These are phyloP conservation scores for Verticillium dahliae DNA, from an alignment of 2,329 filamentous ascomycete genomes.

Conservation along the genomic window DNA sequence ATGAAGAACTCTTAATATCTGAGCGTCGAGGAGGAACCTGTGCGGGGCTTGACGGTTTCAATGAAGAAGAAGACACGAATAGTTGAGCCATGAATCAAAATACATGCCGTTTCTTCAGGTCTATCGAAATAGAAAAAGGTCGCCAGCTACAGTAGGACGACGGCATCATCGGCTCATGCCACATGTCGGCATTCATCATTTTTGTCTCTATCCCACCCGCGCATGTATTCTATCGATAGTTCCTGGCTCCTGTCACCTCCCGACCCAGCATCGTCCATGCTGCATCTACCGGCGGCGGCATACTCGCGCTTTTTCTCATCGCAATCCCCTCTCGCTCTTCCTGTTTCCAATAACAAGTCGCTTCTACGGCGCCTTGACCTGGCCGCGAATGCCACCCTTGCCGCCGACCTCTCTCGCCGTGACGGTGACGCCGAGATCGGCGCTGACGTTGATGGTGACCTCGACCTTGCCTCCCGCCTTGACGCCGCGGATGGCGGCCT, in stretches of 20 bases:
- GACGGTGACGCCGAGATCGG: slow-evolving; percentile 72
- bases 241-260: too few species aligned
- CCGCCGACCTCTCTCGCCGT: slow-evolving; percentile 80
- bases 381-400: slow-evolving; percentile 75
- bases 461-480: slow-evolving; percentile 90
- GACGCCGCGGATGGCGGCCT: slow-evolving; percentile 75
- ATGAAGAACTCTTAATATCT: too few species aligned
- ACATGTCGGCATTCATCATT: background rate
- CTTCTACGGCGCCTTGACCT: slow-evolving; percentile 23
- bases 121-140: background rate
- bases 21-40: too few species aligned
- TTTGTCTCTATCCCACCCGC: background rate
- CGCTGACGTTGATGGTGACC: slow-evolving; percentile 81
- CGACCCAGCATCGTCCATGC: background rate
- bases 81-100: background rate
- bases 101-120: background rate
- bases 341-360: background rate
- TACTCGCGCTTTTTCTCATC: background rate
- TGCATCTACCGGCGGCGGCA: background rate
- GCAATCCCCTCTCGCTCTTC: background rate
- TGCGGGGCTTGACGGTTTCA: too few species aligned
- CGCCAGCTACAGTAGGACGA: background rate
- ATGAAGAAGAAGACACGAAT: too few species aligned
- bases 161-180: background rate
- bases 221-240: background rate